These are phyloP conservation scores for Chaetomium globosum DNA, from an alignment of 2,329 filamentous ascomycete genomes.

Conservation along the genomic window DNA sequence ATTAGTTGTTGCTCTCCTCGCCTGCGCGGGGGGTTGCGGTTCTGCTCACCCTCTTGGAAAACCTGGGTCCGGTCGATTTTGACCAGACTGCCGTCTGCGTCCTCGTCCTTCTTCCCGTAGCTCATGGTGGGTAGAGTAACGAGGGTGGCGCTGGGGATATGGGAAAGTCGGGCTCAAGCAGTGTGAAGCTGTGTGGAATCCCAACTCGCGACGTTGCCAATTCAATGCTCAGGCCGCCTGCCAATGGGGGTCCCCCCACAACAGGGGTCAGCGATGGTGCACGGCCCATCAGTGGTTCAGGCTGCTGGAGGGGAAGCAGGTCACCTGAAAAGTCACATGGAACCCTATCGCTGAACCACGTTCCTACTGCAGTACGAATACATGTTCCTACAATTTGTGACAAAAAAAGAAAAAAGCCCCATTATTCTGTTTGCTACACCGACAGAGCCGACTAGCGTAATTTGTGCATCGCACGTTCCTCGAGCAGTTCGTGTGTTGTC, in stretches of 20 bases:
- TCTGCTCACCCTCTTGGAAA: slow-evolving; percentile 87
- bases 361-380: too few species aligned
- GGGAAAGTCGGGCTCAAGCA: slow-evolving; percentile 31
- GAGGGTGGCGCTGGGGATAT: slow-evolving; percentile 31
- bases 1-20: slow-evolving; percentile 26
- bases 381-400: neutral
- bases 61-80: slow-evolving; percentile 97
- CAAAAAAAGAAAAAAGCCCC: neutral
- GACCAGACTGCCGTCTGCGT: slow-evolving; percentile 89
- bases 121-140: slow-evolving; percentile 67
- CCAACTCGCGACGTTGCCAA: slow-evolving; percentile 41
- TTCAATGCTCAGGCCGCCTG: slow-evolving; percentile 31
- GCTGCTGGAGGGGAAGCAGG: neutral
- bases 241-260: slow-evolving; percentile 29
- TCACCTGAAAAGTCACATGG: slow-evolving; percentile 20
- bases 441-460: neutral
- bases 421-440: neutral
- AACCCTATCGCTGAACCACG: neutral
- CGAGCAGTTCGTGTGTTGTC: neutral
- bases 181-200: slow-evolving; percentile 28
- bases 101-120: slow-evolving; percentile 99
- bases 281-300: slow-evolving; percentile 16
- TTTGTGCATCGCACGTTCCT: neutral
- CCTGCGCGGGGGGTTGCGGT: neutral
- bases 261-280: slow-evolving; percentile 12